Percentiles rank a stretch among this genome's conserved stretches.
Conservation (phyloP, 352 stramenopile species). For the Pelagophyceae sp. region DNA sequence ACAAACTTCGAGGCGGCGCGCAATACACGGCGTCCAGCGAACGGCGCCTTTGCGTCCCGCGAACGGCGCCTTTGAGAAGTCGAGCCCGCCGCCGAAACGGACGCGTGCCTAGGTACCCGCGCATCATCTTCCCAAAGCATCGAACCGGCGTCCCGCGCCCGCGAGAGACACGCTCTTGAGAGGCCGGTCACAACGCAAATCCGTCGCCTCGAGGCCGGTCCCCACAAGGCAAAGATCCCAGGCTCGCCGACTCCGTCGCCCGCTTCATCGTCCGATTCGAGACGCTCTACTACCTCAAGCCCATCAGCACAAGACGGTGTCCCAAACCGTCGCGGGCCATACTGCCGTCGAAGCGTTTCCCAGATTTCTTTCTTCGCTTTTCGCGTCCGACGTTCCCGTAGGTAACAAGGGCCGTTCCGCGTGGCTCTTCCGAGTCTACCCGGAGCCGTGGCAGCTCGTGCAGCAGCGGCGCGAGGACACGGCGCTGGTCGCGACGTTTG, state of each 20-base stretch:
- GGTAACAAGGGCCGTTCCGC: constrained; percentile 26
- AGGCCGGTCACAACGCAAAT: no score
- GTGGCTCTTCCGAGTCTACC: constrained; percentile 27
- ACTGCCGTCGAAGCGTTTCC: no score
- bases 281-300: constrained; percentile 26
- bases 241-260: constrained; percentile 21
- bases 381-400: no score
- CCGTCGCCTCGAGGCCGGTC: no score
- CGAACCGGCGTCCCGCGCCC: no score
- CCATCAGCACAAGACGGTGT: no score
- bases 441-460: constrained; percentile 22
- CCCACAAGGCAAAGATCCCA: no score
- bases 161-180: no score
- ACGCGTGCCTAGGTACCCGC: no score
- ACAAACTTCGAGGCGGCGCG: constrained; percentile 21
- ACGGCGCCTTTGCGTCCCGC: not conserved
- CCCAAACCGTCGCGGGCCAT: no score
- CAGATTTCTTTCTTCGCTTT: no score
- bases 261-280: constrained; percentile 20
- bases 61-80: not conserved
- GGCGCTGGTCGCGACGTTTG: not conserved
- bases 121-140: constrained; percentile 27
- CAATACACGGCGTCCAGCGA: no score
- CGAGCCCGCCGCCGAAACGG: constrained; percentile 6
- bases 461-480: not conserved